Evolutionary conservation across 75 land plant species (phyloP).

Genomic region (Chamaecyparis obtusa): DNA sequence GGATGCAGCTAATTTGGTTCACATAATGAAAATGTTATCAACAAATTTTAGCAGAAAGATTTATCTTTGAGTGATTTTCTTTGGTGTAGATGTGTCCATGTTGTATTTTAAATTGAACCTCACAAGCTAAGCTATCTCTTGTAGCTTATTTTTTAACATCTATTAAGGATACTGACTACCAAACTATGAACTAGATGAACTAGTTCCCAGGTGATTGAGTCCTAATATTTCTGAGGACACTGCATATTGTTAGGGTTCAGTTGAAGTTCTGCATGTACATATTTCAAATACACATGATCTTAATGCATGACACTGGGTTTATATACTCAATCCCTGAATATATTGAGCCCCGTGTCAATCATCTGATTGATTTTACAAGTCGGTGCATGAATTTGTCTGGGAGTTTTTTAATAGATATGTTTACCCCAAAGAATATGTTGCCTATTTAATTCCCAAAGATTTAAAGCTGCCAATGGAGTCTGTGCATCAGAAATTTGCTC

Average conservation of each 20-base stretch:
- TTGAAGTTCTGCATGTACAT: not conserved
- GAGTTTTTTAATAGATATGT: too few species aligned
- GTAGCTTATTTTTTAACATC: not conserved
- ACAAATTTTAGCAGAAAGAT: not conserved
- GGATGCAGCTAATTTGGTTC: not conserved
- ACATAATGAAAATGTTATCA: not conserved
- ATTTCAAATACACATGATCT: not conserved
- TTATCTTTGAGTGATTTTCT: not conserved
- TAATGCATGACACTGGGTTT: not conserved
- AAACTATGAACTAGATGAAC: not conserved
- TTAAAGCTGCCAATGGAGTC: not conserved
- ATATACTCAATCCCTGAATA: not conserved
- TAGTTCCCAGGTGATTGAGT: not conserved
- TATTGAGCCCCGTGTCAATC: not conserved
- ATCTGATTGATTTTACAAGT: not conserved
- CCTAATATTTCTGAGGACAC: not conserved
- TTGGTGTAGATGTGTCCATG: not conserved
- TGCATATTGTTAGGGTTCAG: not conserved
- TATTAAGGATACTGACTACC: not conserved
- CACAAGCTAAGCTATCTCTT: not conserved
- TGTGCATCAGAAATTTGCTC: not conserved
- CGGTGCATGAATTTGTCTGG: not conserved
- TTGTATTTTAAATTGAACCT: not conserved
- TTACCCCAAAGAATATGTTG: slow-evolving; percentile 2
- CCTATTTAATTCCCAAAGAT: not conserved